Conservation (phyloP, 129 eudicot genomes). For the Tagetes erecta region DNA sequence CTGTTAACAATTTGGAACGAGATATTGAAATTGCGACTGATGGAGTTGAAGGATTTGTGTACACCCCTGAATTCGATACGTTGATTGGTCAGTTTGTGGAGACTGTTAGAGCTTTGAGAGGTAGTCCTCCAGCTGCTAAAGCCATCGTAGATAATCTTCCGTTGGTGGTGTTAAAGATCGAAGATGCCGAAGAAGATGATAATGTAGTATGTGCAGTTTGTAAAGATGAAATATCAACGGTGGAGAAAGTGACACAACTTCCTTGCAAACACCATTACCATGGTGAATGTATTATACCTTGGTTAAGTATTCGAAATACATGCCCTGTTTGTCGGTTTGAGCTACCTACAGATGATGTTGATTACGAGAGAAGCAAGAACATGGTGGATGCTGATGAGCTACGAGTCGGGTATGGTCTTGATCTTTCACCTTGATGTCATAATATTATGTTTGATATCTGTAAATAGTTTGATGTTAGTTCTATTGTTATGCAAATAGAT, state of each 20-base stretch:
- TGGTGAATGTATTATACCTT: slow-evolving; percentile 82
- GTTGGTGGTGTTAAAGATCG: slow-evolving; percentile 40
- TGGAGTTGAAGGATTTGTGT: slow-evolving; percentile 41
- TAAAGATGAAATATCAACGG: slow-evolving; percentile 68
- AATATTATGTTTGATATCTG: slow-evolving; percentile 24
- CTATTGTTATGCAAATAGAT: slow-evolving; percentile 28
- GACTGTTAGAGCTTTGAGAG: slow-evolving; percentile 55
- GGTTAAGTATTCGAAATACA: slow-evolving; percentile 82
- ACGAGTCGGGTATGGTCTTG: slow-evolving; percentile 56
- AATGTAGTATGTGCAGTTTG: slow-evolving; percentile 76
- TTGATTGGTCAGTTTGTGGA: slow-evolving; percentile 62
- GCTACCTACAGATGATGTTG: slow-evolving; percentile 87
- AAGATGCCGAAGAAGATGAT: slow-evolving; percentile 30
- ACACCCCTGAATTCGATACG: slow-evolving; percentile 53
- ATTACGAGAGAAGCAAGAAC: slow-evolving; percentile 63
- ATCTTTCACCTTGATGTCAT: slow-evolving; percentile 43
- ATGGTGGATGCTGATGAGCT: slow-evolving; percentile 40
- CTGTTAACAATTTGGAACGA: slow-evolving; percentile 57
- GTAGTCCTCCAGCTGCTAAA: slow-evolving; percentile 88
- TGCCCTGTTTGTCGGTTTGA: slow-evolving; percentile 95
- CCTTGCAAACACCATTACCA: slow-evolving; percentile 87
- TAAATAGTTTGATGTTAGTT: slow-evolving; percentile 35
- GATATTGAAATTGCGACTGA: slow-evolving; percentile 48
- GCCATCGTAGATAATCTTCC: slow-evolving; percentile 71
- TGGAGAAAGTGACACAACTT: slow-evolving; percentile 61